A percentile compares a stretch with the other conserved stretches of the same genome.
Conservation (phyloP, 176 grass and related monocot genomes). For the Phoenix roebelenii region DNA sequence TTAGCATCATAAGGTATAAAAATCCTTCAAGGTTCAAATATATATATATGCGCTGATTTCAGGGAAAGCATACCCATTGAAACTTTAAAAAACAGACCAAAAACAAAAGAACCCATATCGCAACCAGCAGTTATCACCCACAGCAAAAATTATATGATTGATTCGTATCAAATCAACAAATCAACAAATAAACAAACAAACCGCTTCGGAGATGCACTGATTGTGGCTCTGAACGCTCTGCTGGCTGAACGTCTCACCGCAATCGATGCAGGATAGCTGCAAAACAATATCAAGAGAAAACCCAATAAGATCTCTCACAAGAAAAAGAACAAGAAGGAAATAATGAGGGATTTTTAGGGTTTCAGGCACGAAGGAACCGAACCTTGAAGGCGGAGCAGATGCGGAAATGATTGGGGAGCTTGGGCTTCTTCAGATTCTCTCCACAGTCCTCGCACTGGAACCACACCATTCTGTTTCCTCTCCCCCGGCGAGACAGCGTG, state of each 20-base stretch:
- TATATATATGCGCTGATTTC: no score
- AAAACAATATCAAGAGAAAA: conserved; percentile 6
- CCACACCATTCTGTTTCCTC: conserved; percentile 62
- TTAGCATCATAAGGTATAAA: no score
- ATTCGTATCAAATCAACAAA: no score
- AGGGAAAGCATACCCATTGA: no score
- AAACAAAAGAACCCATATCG: no score
- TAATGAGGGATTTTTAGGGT: no score
- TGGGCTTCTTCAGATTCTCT: conserved; percentile 93
- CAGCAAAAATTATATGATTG: no score
- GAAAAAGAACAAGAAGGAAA: no score
- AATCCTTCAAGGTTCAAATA: no score
- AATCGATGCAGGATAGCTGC: conserved; percentile 93
- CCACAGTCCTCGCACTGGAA: conserved; percentile 96
- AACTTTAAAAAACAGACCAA: no score
- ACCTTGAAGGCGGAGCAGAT: conserved; percentile 91
- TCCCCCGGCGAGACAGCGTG: background rate
- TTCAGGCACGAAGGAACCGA: no score
- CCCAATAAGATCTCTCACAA: background rate
- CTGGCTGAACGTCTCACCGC: conserved; percentile 62
- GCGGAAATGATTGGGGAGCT: conserved; percentile 80
- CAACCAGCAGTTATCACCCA: no score
- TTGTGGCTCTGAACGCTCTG: conserved; percentile 63
- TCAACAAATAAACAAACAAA: conserved; percentile 15
- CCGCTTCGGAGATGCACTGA: conserved; percentile 89